Percentiles rank a stretch among this genome's conserved stretches.
Evolutionary conservation across 306 rosid species (phyloP).

Genomic region (Castanea sativa): DNA sequence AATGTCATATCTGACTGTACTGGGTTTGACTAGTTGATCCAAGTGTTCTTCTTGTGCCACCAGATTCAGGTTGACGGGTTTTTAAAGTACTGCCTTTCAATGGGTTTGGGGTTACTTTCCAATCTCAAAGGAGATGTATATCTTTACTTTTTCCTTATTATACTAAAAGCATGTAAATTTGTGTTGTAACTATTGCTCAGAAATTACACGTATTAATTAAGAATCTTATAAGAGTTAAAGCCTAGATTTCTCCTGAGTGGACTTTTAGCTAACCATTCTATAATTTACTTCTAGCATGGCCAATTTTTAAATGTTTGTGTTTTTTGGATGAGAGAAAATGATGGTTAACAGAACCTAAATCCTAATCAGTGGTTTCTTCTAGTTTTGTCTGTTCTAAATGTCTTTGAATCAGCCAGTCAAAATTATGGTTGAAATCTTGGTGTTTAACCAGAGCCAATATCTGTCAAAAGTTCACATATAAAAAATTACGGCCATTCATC

Average conservation of each 20-base stretch:
- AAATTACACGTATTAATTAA: no score
- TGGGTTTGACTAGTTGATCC: not conserved
- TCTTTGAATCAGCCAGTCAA: not conserved
- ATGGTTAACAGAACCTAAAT: constrained; percentile 14
- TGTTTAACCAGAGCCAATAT: not conserved
- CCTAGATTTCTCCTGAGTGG: not conserved
- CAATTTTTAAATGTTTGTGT: not conserved
- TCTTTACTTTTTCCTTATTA: not conserved
- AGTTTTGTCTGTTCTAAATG: not conserved
- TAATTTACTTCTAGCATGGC: not conserved
- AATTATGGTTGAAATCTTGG: not conserved
- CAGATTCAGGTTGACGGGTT: not conserved
- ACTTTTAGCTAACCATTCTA: not conserved
- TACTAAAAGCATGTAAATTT: not conserved
- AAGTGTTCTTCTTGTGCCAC: no score
- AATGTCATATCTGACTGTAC: not conserved
- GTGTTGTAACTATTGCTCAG: not conserved
- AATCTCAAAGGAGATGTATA: not conserved
- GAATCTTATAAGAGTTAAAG: not conserved
- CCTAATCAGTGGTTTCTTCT: constrained; percentile 17
- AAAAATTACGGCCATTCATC: constrained; percentile 30
- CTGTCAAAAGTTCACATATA: constrained; percentile 36
- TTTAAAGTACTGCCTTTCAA: not conserved
- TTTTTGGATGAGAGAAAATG: constrained; percentile 25
- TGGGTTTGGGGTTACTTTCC: not conserved